Evolutionary conservation across 2,329 filamentous ascomycete species (phyloP), one percentile per base, ranked within the genome.

Genomic region (Oidium heveae): DNA sequence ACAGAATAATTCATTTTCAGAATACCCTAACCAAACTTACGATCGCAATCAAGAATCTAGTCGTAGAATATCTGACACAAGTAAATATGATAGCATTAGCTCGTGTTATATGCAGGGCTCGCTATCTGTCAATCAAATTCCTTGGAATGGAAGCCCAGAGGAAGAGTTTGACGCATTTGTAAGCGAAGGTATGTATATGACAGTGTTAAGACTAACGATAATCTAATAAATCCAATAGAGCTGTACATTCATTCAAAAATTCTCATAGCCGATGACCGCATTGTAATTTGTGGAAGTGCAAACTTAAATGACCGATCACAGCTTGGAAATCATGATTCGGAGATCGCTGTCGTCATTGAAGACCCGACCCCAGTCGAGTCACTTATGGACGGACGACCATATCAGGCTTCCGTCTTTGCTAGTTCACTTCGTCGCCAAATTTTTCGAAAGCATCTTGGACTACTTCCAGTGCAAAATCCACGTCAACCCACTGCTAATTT

Each of bases 381-480:
- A 18, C 69, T 67, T 57, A 93, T 94, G 84, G 74, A 81, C 58
- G 84, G 85, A 2, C 70, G 73, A 22, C 77, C 77, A 0, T 94
- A 75, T 70, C 74, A 72, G 34, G 89, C 85, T 8, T 80, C 80
- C 9, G 74, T 76, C 55, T 88, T 89, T 63, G 87, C 87, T 1
- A 72, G 85, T 5, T 85, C 82, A 0, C 79, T 95, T 12, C 83
- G 89, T 22, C 78, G 88, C 37, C 79, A 87, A 65, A 77, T 95
- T 58, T 94, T 86, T 78, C 79, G 88, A 60, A 93, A 95, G 70
- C 89, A 95, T 65, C 75, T 95, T 1, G 89, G 89, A 46, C 74
- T 94, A 9, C 72, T 94, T 10, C 80, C 82, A 0, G 73, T 85
- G 9, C 86, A 94, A 66, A 70, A 72, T 36, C 78, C 81, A 61